Evolutionary conservation across 2,329 filamentous ascomycete species (phyloP).

Genomic region (Podosphaera leucotricha): DNA sequence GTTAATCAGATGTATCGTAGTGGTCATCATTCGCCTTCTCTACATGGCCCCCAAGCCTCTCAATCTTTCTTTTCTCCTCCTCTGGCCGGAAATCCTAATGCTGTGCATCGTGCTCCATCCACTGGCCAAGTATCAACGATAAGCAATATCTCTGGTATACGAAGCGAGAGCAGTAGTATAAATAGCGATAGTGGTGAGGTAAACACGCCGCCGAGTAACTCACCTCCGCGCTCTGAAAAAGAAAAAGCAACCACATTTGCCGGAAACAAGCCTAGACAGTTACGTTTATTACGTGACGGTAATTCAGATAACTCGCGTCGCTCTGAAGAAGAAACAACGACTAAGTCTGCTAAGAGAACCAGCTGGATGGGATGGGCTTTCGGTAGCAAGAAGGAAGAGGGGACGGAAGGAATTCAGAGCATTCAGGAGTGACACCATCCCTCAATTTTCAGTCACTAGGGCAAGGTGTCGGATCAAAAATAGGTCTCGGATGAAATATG

Average conservation of each 20-base stretch:
- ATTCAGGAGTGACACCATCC: not conserved
- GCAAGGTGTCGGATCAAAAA: not conserved
- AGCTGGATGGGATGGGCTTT: constrained; percentile 42
- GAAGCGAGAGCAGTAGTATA: constrained; percentile 28
- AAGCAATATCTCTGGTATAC: constrained; percentile 44
- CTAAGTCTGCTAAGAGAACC: constrained; percentile 28
- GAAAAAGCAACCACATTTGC: constrained; percentile 31
- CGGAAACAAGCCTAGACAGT: constrained; percentile 56
- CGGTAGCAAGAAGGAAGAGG: constrained; percentile 12
- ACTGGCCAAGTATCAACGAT: constrained; percentile 22
- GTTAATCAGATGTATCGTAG: constrained; percentile 82
- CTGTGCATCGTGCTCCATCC: constrained; percentile 27
- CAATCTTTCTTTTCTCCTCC: constrained; percentile 31
- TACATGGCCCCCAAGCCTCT: constrained; percentile 27
- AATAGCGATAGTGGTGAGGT: constrained; percentile 38
- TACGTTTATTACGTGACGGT: constrained; percentile 62
- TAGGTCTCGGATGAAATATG: not conserved
- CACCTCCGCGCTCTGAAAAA: constrained; percentile 27
- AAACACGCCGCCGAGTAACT: constrained; percentile 26
- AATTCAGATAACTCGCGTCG: constrained; percentile 23
- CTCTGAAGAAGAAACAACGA: constrained; percentile 18
- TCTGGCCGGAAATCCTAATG: constrained; percentile 27
- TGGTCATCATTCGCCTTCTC: constrained; percentile 32
- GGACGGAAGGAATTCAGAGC: not conserved
- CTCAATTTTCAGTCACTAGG: not conserved